Base-by-base conservation (phyloP, 2,329 filamentous ascomycete genomes). In the Apiospora phragmitis region DNA sequence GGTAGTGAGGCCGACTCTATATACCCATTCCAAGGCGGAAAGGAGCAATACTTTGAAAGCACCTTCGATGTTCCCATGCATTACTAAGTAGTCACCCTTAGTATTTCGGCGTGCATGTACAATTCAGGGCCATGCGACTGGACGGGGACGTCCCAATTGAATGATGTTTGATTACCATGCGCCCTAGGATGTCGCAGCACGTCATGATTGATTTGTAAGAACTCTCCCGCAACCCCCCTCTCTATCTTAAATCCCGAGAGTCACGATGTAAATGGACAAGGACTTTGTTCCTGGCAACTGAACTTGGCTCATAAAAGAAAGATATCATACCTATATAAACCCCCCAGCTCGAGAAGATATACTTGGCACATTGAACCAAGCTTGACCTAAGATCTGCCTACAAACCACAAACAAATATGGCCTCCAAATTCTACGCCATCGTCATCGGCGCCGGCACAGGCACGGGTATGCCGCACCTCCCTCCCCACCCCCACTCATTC, bases 171-270 rank as follows among this genome's bases (percentile, higher is more conserved):
- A 35, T 35, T 59, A n/a, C 29, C 18, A 59, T 18, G 29, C 51
- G 26, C 16, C 35, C 18, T 11, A n/a, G 51, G 16, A 29, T 35
- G 12, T 12, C 32, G 55, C 9, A 38, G 55, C 55, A 62, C 55
- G 55, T 38, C 0, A 83, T 84, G 0, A 87, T 79, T 1, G 84
- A 85, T 70, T 83, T 80, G 71, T 67, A 47, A 67, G 65, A 47
- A 35, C 45, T 47, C 42, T 67, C 65, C 32, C 65, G n/a, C 41
- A 32, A 24, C 35, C 65, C 14, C 24, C 32, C 65, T 11, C 24
- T 43, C 65, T 11, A 32, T 32, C 18, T 6, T 42, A 24, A 47
- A n/a, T 16, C 24, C 65, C 65, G 41, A 32, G 11, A 5, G n/a
- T 32, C 9, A 6, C 16, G 29, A n/a, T 42, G 45, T 47, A n/a